These are phyloP conservation scores for Pseudonectria buxi DNA, from an alignment of 2,329 filamentous ascomycete species.

Conservation along the genomic window DNA sequence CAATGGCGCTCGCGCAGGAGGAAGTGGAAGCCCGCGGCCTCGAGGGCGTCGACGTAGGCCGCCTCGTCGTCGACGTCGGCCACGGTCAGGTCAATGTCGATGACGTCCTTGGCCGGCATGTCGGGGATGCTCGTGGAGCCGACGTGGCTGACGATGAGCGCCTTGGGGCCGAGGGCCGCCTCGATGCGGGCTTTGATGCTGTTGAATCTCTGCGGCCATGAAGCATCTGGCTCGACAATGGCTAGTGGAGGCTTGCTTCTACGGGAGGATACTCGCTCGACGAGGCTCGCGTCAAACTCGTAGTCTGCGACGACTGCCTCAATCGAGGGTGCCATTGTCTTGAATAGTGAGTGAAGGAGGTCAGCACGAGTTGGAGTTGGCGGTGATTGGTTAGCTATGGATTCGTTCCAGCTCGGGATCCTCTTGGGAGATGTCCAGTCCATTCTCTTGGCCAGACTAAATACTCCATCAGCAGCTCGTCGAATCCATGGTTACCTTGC, in stretches of 20 bases:
- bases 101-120: slow-evolving; percentile 44
- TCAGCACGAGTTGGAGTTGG: too few species aligned
- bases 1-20: slow-evolving; percentile 38
- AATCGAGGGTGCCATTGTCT: slow-evolving; percentile 15
- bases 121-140: slow-evolving; percentile 45
- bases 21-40: slow-evolving; percentile 39
- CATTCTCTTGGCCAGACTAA: too few species aligned
- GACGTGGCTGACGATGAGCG: slow-evolving; percentile 36
- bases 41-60: slow-evolving; percentile 36
- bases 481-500: too few species aligned
- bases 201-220: slow-evolving; percentile 30
- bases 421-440: too few species aligned
- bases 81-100: slow-evolving; percentile 46
- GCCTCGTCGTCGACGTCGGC: slow-evolving; percentile 32
- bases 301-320: slow-evolving; percentile 23
- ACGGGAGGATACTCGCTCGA: slow-evolving; percentile 22
- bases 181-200: slow-evolving; percentile 27
- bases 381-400: too few species aligned
- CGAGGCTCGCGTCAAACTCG: slow-evolving; percentile 11
- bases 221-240: slow-evolving; percentile 31
- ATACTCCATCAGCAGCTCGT: too few species aligned
- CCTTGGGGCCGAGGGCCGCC: slow-evolving; percentile 27
- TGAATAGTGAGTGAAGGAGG: background rate
- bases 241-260: slow-evolving; percentile 15
- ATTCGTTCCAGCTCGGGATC: too few species aligned